These are phyloP conservation scores for Aspergillus floridensis DNA, from an alignment of 2,329 filamentous ascomycete species.

Conservation along the genomic window DNA sequence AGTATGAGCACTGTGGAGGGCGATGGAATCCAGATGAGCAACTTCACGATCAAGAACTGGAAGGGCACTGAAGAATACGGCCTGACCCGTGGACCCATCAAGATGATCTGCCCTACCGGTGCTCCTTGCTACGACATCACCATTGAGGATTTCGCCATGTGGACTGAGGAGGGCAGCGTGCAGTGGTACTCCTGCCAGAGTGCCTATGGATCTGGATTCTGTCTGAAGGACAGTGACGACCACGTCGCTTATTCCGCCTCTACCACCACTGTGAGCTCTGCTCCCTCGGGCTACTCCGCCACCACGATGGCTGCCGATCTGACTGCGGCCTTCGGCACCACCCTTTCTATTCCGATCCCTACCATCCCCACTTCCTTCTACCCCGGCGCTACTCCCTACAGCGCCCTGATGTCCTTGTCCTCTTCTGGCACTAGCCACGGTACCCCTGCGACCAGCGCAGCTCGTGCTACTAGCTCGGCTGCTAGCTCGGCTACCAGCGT, in stretches of 20 bases:
- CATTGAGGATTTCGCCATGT: conserved; percentile 54
- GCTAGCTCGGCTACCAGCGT: background rate
- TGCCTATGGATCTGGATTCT: conserved; percentile 50
- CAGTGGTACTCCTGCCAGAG: conserved; percentile 48
- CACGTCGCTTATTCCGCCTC: conserved; percentile 20
- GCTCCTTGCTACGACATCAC: conserved; percentile 54
- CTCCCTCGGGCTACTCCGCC: conserved; percentile 30
- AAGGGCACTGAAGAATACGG: conserved; percentile 53
- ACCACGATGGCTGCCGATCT: conserved; percentile 28
- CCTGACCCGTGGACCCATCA: conserved; percentile 52
- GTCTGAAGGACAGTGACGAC: conserved; percentile 37
- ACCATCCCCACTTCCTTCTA: conserved; percentile 28
- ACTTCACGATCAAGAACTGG: conserved; percentile 57
- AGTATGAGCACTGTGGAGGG: conserved; percentile 44
- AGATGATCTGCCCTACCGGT: conserved; percentile 50
- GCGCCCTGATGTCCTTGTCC: conserved; percentile 17
- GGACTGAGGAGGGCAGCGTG: conserved; percentile 30
- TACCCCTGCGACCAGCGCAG: background rate
- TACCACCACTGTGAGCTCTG: conserved; percentile 20
- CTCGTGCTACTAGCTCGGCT: background rate
- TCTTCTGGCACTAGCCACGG: background rate
- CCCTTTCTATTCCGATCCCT: conserved; percentile 24
- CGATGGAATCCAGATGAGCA: conserved; percentile 52
- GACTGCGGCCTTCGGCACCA: conserved; percentile 24
- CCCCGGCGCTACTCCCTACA: conserved; percentile 32